Percentiles rank a stretch among this genome's conserved stretches.
Evolutionary conservation across 1,284 basidiomycete species (phyloP).

Genomic region (Malassezia vespertilionis): DNA sequence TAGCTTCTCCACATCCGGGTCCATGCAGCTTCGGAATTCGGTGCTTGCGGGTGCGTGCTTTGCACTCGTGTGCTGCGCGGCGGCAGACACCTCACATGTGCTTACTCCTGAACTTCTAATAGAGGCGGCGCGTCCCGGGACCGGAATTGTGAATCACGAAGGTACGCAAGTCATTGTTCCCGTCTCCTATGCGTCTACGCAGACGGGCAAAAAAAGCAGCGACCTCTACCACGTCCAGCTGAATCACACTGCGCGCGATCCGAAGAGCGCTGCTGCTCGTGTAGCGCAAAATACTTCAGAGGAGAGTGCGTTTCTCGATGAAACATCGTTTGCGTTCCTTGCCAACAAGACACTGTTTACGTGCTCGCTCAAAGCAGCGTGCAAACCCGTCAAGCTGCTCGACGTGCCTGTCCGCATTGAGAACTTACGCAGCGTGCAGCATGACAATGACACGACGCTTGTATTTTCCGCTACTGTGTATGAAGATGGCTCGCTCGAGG

Average conservation of each 20-base stretch:
- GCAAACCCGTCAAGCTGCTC: neutral
- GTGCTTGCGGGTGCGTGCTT: no score
- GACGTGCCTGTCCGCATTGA: conserved; percentile 8
- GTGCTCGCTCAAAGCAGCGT: neutral
- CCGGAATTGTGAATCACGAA: neutral
- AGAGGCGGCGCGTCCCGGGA: conserved; percentile 12
- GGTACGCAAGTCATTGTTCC: conserved; percentile 8
- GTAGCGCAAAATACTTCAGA: no score
- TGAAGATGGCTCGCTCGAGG: conserved; percentile 21
- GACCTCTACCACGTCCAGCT: conserved; percentile 10
- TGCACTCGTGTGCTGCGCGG: no score
- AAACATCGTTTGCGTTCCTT: neutral
- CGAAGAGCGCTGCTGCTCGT: neutral
- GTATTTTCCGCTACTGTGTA: conserved; percentile 29
- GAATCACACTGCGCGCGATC: neutral
- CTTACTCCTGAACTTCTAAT: conserved; percentile 11
- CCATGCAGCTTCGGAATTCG: no score
- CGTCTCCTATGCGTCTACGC: neutral
- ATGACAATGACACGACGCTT: conserved; percentile 5
- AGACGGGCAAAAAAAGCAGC: neutral
- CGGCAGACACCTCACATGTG: no score
- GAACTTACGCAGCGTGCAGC: conserved; percentile 4
- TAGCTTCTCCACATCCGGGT: no score
- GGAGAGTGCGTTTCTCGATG: conserved; percentile 6
- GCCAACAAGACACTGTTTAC: conserved; percentile 2